A percentile compares a stretch with the other conserved stretches of the same genome.
These are phyloP conservation scores for Tulasnella sp. DNA, from an alignment of 768 basidiomycete species.

Conservation along the genomic window DNA sequence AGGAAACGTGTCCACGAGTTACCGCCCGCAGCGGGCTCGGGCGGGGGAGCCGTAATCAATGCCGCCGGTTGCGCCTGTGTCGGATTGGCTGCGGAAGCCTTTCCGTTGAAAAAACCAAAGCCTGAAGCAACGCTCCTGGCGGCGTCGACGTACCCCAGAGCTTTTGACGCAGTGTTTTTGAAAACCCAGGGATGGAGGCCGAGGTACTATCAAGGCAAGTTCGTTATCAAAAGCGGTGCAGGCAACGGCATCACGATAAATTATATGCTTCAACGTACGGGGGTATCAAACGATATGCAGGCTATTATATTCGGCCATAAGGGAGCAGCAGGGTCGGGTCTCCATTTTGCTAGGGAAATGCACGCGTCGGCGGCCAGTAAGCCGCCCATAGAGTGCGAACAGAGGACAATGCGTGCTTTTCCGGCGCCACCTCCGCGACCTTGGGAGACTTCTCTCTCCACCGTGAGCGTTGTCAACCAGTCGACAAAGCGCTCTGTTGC, in stretches of 20 bases:
- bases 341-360: conserved; percentile 52
- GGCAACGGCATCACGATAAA: neutral
- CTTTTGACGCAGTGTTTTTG: conserved; percentile 70
- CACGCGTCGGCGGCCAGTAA: conserved; percentile 76
- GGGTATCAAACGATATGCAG: conserved; percentile 80
- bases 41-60: neutral
- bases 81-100: neutral
- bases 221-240: neutral
- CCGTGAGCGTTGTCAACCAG: conserved; percentile 81
- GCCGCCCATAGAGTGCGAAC: conserved; percentile 95
- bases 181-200: conserved; percentile 78
- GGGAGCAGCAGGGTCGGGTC: conserved; percentile 50
- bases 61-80: neutral
- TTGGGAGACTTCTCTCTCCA: conserved; percentile 68
- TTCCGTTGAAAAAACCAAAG: conserved; percentile 38
- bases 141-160: conserved; percentile 50
- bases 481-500: conserved; percentile 80
- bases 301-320: conserved; percentile 86
- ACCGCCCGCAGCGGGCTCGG: neutral
- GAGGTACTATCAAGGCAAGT: conserved; percentile 48
- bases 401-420: conserved; percentile 65
- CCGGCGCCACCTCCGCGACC: conserved; percentile 65
- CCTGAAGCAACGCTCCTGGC: conserved; percentile 49
- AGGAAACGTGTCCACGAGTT: conserved; percentile 13
- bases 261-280: conserved; percentile 37